Conservation (phyloP, 352 stramenopile species). For the Nothophytophthora sp. region DNA sequence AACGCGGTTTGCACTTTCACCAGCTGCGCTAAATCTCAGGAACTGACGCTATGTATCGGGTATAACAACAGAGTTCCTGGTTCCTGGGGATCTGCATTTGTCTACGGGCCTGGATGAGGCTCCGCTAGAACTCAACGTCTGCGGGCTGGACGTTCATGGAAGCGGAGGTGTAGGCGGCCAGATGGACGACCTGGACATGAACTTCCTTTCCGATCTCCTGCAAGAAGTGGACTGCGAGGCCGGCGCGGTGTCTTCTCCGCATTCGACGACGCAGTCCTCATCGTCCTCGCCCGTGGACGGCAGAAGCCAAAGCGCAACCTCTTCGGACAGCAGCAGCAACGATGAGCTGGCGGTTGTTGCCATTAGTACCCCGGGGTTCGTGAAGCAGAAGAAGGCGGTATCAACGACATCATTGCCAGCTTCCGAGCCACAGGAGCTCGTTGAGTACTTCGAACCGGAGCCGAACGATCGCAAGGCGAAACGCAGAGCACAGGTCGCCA, state of each 20-base stretch:
- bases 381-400: constrained; percentile 5
- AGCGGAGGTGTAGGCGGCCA: not conserved
- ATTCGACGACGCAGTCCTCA: not conserved
- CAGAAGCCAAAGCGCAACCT: constrained; percentile 5
- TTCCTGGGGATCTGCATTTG: constrained; percentile 18
- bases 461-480: constrained; percentile 23
- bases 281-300: constrained; percentile 1
- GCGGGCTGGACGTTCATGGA: constrained; percentile 1
- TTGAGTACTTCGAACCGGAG: constrained; percentile 12
- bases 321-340: constrained; percentile 3
- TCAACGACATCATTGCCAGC: constrained; percentile 3
- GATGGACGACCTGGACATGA: constrained; percentile 26
- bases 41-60: not conserved
- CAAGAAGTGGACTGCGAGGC: constrained; percentile 3
- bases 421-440: not conserved
- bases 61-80: constrained; percentile 22
- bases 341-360: not conserved
- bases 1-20: not conserved
- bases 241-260: not conserved
- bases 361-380: not conserved
- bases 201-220: constrained; percentile 29
- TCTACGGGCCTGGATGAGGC: constrained; percentile 5
- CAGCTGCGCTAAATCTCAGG: not conserved
- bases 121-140: constrained; percentile 12
- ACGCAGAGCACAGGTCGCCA: constrained; percentile 33